Evolutionary conservation across 352 stramenopile genomes (phyloP).

Genomic region (Nothophytophthora sp.): DNA sequence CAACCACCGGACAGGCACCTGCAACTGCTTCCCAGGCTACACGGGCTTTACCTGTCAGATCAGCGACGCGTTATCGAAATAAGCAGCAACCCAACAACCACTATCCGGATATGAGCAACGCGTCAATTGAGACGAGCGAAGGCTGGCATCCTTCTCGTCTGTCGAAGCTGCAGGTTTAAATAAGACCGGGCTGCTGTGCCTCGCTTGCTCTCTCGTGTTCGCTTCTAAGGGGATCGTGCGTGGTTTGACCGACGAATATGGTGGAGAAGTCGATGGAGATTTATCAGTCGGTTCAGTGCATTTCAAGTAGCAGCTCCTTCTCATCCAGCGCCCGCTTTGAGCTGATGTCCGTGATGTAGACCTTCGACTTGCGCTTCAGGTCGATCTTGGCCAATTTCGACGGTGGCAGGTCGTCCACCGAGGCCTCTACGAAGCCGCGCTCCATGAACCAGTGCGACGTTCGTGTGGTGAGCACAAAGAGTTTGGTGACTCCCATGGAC

Average conservation of each 20-base stretch:
- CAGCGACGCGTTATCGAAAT: slow-evolving; percentile 32
- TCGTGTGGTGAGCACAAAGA: slow-evolving; percentile 98
- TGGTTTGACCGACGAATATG: too few species aligned
- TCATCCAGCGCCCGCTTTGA: slow-evolving; percentile 80
- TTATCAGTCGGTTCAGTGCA: slow-evolving; percentile 39
- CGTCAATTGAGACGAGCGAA: background rate
- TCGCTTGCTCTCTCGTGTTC: slow-evolving; percentile 9
- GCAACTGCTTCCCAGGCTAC: slow-evolving; percentile 88
- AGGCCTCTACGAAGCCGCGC: slow-evolving; percentile 92
- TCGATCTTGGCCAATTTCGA: slow-evolving; percentile 82
- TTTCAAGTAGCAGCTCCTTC: slow-evolving; percentile 80
- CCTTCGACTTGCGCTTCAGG: slow-evolving; percentile 83
- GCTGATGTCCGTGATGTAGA: slow-evolving; percentile 91
- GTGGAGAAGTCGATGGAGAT: too few species aligned
- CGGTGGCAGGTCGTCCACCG: slow-evolving; percentile 85
- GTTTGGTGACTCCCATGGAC: slow-evolving; percentile 83
- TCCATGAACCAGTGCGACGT: slow-evolving; percentile 99
- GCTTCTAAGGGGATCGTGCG: slow-evolving; percentile 24
- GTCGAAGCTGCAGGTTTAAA: too few species aligned
- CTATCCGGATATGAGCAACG: too few species aligned
- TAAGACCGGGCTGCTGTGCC: slow-evolving; percentile 18
- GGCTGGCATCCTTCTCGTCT: too few species aligned
- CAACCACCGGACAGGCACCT: slow-evolving; percentile 84
- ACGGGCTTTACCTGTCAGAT: slow-evolving; percentile 57
- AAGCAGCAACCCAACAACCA: too few species aligned